Evolutionary conservation across 805 yeast species (phyloP), one percentile per base, ranked within the genome.

Genomic region (Cyberlindnera maritima): DNA sequence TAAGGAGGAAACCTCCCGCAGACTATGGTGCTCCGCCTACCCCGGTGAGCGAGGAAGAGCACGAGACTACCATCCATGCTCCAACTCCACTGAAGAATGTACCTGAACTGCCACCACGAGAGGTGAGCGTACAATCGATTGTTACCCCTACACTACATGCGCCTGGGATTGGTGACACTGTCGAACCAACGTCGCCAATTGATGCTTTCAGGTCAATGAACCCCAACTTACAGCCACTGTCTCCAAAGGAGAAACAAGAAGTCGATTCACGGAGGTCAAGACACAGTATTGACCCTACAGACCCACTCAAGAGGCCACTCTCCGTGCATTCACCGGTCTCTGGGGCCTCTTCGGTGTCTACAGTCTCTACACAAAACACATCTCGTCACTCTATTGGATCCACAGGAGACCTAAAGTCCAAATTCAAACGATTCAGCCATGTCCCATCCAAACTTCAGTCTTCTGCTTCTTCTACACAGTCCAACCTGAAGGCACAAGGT

Each of bases 161-260:
- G 15, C 25, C 18, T 3, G 23, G 28, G 25, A 26, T 14, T 15
- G 37, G 8, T 12, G 39, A 46, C 14, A 20, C 38, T 10, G 17
- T 3, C 5, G 39, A 35, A 10, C 25, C 32, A 15, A 26, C 19
- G 11, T 41, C 50, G 11, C 43, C 23, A 3, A 39, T 48, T 17
- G 37, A 31, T 17, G 21, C 42, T 11, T 47, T 54, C 18, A 47
- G 57, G 39, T 38, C 41, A n/a, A 39, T 44, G 9, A 60, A 61
- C 36, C 63, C 66, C 2, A 62, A 62, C 37, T 39, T 61, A 2
- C 59, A 52, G 25, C 60, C 60, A 6, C 26, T 60, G 2, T 43
- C 54, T 1, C 35, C 47, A 12, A 19, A 20, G 14, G 48, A 52
- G 39, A 23, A 40, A 12, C 29, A 41, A 5, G 50, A 46, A 11